Evolutionary conservation across 176 grass and related monocot genomes (phyloP).

Genomic region (Ensete glaucum): DNA sequence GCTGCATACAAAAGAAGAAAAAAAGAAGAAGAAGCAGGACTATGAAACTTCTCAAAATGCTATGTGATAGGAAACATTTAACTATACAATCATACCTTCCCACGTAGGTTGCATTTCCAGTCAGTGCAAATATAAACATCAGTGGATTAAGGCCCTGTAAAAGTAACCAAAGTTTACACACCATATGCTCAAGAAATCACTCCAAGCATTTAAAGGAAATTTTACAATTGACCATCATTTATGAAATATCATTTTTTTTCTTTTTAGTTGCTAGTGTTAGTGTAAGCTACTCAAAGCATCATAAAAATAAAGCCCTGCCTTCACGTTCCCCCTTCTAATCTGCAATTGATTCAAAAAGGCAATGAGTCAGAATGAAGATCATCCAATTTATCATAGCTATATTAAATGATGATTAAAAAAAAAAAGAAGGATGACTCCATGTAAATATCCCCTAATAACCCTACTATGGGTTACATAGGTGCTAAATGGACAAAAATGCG

Average conservation of each 20-base stretch:
- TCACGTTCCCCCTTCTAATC: conserved; percentile 80
- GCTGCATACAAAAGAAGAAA: not conserved
- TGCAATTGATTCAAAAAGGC: conserved; percentile 33
- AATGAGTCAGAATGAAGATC: not conserved
- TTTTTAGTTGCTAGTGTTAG: too few species aligned
- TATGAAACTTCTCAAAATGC: not conserved
- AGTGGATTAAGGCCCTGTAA: conserved; percentile 83
- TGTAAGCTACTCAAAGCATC: not conserved
- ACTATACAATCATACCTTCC: conserved; percentile 58
- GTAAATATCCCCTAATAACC: too few species aligned
- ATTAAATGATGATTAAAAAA: not conserved
- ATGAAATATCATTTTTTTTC: too few species aligned
- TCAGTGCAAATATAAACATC: conserved; percentile 86
- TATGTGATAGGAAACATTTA: not conserved
- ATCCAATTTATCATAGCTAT: not conserved
- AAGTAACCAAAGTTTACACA: not conserved
- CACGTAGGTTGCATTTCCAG: conserved; percentile 82
- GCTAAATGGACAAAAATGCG: too few species aligned
- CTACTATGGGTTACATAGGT: too few species aligned
- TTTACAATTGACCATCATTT: too few species aligned
- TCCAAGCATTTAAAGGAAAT: too few species aligned
- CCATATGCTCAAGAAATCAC: not conserved
- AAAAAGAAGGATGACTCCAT: not conserved
- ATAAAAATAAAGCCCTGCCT: conserved; percentile 44
- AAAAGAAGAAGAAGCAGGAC: not conserved